phyloP scores from a whole-genome alignment of 371 early-diverging fungal genomes.

The Actinomucor elegans region DNA sequence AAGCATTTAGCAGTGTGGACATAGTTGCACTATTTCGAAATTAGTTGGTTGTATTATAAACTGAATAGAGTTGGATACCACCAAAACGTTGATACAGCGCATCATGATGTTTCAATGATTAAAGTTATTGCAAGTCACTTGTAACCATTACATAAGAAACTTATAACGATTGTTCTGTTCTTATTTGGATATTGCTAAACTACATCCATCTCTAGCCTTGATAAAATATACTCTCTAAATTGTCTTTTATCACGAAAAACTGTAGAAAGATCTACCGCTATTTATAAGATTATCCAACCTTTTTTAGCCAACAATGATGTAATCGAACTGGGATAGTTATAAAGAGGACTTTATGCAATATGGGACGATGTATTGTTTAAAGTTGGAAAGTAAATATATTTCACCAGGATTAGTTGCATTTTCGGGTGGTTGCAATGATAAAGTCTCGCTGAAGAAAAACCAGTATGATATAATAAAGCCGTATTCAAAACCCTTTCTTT shows the following conservation, averaged over 20 bases:
- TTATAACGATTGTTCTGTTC: conserved; percentile 7
- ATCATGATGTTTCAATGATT: conserved; percentile 16
- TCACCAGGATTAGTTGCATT: conserved; percentile 9
- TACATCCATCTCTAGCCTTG: conserved; percentile 14
- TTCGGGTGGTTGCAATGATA: conserved; percentile 14
- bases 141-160: conserved; percentile 14
- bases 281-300: conserved; percentile 17
- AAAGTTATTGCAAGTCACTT: conserved; percentile 12
- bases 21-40: no score
- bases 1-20: no score
- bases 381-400: conserved; percentile 13
- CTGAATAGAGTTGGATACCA: conserved; percentile 7
- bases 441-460: conserved; percentile 8
- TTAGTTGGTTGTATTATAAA: no score
- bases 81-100: conserved; percentile 8
- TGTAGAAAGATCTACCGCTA: conserved; percentile 11
- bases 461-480: conserved; percentile 12
- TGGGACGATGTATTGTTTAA: conserved; percentile 12
- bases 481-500: conserved; percentile 13
- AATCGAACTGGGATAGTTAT: conserved; percentile 18
- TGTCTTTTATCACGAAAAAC: background rate
- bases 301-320: conserved; percentile 16
- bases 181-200: conserved; percentile 18
- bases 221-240: conserved; percentile 8
- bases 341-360: conserved; percentile 16